Conservation (phyloP, 73 alveolate genomes). For the Tetrahymena malaccensis region DNA sequence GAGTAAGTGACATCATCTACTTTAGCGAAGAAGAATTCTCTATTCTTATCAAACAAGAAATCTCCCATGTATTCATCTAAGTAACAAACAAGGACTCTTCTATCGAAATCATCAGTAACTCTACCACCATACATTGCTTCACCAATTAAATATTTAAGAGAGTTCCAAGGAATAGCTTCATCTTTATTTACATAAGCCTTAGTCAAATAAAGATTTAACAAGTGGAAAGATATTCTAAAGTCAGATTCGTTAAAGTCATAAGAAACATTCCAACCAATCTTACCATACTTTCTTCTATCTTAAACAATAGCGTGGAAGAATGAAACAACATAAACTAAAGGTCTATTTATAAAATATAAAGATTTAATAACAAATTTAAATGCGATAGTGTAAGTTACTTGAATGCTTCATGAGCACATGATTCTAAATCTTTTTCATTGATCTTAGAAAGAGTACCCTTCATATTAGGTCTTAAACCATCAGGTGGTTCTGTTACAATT, state of each 20-base stretch:
- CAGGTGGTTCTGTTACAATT: conserved; percentile 98
- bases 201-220: conserved; percentile 80
- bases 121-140: conserved; percentile 99
- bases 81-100: conserved; percentile 73
- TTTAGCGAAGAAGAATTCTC: conserved; percentile 50
- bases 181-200: conserved; percentile 75
- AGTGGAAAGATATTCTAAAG: conserved; percentile 85
- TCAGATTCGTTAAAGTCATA: conserved; percentile 97
- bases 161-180: conserved; percentile 89
- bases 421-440: conserved; percentile 75
- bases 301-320: conserved; percentile 96
- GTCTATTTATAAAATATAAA: conserved; percentile 24
- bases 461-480: conserved; percentile 87
- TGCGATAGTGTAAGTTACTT: background rate
- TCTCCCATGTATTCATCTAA: conserved; percentile 96
- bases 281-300: conserved; percentile 92
- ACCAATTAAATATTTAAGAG: conserved; percentile 67
- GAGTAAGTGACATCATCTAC: background rate
- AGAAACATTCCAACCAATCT: conserved; percentile 97
- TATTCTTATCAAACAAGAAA: conserved; percentile 91
- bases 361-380: conserved; percentile 60
- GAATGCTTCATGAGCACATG: conserved; percentile 57
- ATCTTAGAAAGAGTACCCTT: conserved; percentile 73
- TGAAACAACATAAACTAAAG: conserved; percentile 88
- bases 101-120: conserved; percentile 95